Base-by-base conservation (phyloP, 352 stramenopile species). In the Peronosclerospora sorghi region DNA sequence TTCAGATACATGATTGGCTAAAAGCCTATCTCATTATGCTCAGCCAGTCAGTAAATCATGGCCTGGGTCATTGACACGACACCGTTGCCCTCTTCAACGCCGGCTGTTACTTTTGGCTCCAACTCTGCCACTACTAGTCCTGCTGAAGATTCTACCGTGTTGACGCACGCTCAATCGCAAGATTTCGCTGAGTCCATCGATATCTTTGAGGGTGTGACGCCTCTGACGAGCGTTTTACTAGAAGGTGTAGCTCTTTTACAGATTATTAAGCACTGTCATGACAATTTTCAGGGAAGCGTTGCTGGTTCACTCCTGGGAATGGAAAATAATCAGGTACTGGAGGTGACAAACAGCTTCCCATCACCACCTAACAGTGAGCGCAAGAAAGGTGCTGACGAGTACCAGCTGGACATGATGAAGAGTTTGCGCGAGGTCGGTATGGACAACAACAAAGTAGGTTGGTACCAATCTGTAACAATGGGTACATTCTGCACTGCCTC, bases 331-430 rank as follows among this genome's bases (percentile, higher is more conserved):
- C 62, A 78, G 38, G 77, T 83, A 37, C 73, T 99, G 21, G 92
- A 99, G 66, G 89, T 99, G 23, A 98, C 96, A 37, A 96, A 98
- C 73, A 87, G 85, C 54, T 98, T 99, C 71, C 94, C 95, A 26
- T 97, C 96, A 59, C 94, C 94, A 4, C 48, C 71, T 45, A 84
- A 52, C 51, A 70, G 48, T 57, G 76, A 83, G 64, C 80, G 83
- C 38, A 86, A 86, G 54, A 69, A 81, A 27, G 75, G 86, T 19
- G 66, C 74, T 29, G 80, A 97, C 52, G 93, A 97, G 60, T 98
- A 97, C 59, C 92, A 98, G 68, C 78, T 98, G 17, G 92, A 98
- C 70, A 98, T 98, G 95, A 98, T 98, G 93, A 97, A 97, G 71
- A 97, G 97, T 79, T 65, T 98, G 35, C 81, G 92, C 36, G 94